Evolutionary conservation across 2,329 filamentous ascomycete species (phyloP), one percentile per base, ranked within the genome.

Genomic region (Stylonectria norvegica): DNA sequence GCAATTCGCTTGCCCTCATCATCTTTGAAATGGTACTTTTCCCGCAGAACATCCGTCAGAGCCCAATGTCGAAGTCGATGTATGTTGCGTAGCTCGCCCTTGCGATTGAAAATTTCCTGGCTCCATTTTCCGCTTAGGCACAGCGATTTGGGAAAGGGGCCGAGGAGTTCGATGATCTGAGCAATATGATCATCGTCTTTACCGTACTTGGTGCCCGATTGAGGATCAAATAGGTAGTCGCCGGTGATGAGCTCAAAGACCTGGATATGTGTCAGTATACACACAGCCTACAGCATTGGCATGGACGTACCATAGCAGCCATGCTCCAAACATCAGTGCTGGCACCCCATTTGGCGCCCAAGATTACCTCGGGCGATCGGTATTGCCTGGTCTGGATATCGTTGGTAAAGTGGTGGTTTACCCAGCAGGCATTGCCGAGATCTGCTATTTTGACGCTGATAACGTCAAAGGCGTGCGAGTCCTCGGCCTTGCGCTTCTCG

Each of bases 251-350:
- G 74, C 65, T 98, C 93, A 56, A 98, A 98, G 12, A 91, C 85
- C 91, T 97, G 31, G 18, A 10, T 4, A 7, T 19, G 8, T 19
- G 5, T 12, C 14, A 7, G 28, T 27, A 27, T 16, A 14, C 10
- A 16, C 17, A n/a, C 4, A 9, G 18, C 22, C 10, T 29, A n/a
- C n/a, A 19, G 12, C 8, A 8, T 28, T 5, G 10, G 20, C 4
- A n/a, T 2, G 11, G 16, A 30, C 81, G 57, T 76, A 97, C 93
- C 93, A 98, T 98, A 53, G 87, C 87, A 43, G 93, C 90, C 93
- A 98, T 98, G 68, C 91, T 97, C 93, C 93, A 98, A 6, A 97
- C 87, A 67, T 98, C 93, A 2, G 93, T 97, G 62, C 91, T 97
- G n/a, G 93, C 93, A 53, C 93, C 93, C 93, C 93, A 98, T 72